Evolutionary conservation across 75 land plant species (phyloP), one percentile per base, ranked within the genome.

Genomic region (Chamaecyparis obtusa): DNA sequence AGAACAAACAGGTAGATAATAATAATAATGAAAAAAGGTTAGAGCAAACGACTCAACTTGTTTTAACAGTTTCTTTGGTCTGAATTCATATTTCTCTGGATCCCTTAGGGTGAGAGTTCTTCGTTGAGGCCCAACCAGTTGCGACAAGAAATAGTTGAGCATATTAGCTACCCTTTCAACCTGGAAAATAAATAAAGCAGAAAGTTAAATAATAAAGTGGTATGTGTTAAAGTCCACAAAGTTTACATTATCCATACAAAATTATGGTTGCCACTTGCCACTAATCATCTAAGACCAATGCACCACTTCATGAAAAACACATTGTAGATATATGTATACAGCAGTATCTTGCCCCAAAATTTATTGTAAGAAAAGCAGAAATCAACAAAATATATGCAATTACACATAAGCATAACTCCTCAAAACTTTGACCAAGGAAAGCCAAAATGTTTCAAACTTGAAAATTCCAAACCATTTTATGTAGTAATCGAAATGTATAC

Each of bases 131-230:
- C 98, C 96, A 83, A 93, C 99, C 39, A 98, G 91, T 89, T 98
- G 99, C 72, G 96, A 88, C 84, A 98, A 83, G 86, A 98, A 98
- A 87, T 98, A 98, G 85, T 98, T 98, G 30, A 98, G 92, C 99
- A 98, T 98, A 78, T 91, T 94, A 43, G 99, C 99, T 57, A 98
- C 98, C 85, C 99, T 98, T 89, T 98, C 99, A 86, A 96, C 97
- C 99, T 97, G 92, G 33, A 90, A 67, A 83, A 8, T 85, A 84
- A 33, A n/a, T 24, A 55, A 33, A 32, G 39, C 85, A 69, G n/a
- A 64, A 64, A 43, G 51, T 15, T 32, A 79, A 44, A 44, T 13
- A 43, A 24, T 27, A 81, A 27, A 81, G 49, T 44, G 9, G 9
- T 5, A 21, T 57, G 44, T 10, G 5, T 19, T 35, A 16, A 37